phyloP scores from a whole-genome alignment of 495 filamentous ascomycete genomes.

The Neurospora sublineolata region DNA sequence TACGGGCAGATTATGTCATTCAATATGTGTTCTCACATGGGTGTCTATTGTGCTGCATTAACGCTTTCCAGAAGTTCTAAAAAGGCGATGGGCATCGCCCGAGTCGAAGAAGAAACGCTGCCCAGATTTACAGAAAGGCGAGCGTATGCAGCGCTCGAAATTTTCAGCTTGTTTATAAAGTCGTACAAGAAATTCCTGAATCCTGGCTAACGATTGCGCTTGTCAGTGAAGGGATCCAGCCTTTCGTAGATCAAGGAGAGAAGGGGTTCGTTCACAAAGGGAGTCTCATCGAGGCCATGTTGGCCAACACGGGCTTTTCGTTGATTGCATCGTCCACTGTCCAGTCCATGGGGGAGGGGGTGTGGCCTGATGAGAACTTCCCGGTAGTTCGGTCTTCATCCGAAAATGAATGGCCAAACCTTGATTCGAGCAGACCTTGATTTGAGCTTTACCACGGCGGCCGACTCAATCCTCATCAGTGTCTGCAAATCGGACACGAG shows the following conservation, averaged over 20 bases:
- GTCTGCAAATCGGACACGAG: conserved; percentile 3
- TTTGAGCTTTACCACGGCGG: neutral
- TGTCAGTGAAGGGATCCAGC: neutral
- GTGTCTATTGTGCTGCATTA: neutral
- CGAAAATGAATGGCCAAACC: neutral
- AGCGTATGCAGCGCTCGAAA: neutral
- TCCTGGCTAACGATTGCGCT: neutral
- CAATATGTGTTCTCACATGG: neutral
- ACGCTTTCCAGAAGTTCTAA: neutral
- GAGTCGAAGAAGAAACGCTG: neutral
- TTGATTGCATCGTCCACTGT: neutral
- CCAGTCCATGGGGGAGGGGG: neutral
- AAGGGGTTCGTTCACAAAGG: neutral
- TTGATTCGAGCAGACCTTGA: no score
- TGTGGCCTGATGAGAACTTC: neutral
- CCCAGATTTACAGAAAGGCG: neutral
- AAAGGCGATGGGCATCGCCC: no score
- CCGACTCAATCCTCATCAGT: neutral
- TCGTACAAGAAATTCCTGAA: neutral
- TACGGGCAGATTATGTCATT: neutral
- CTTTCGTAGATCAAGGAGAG: neutral
- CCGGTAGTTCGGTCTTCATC: neutral
- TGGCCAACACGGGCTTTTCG: neutral
- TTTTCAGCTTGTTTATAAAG: neutral
- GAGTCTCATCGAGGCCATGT: neutral